Base-by-base conservation (phyloP, 1,139 yeast genomes). In the Saccharomyces hybrid region DNA sequence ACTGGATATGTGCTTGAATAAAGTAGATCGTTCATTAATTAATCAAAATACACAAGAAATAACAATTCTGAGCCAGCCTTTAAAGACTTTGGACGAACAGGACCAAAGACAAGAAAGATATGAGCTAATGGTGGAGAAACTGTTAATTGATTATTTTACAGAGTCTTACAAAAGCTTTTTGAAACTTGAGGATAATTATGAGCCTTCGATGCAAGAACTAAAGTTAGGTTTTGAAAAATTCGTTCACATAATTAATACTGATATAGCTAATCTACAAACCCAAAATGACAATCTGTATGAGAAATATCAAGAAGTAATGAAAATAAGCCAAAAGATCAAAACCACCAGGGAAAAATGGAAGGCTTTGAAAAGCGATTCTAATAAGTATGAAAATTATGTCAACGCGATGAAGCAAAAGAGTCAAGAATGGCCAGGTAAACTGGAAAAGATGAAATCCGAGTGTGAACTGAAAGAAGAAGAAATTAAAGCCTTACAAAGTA, bases 331-430 rank as follows among this genome's bases (percentile, higher is more conserved):
- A 50, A 73, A 67, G 59, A 72, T 75, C 60, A 75, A 72, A 16
- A 64, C 72, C 16, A 76, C 84, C 23, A 80, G 80, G 58, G 76
- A 78, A 61, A 84, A 85, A 65, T 75, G 83, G 6, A 75, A 73
- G 55, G 89, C 89, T 0, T 72, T 90, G 55, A 86, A 85, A 61
- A 81, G 82, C 56, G 97, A 90, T 70, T 74, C 85, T 48, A 73
- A 75, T 49, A 86, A 86, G 66, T 86, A 88, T 65, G 78, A 81
- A 62, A 85, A 82, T 20, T 88, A 86, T 64, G 83, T 87, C 51
- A 83, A 82, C 50, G 76, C 82, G 9, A 83, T 87, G 80, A 82
- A 84, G 59, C 73, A 76, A 34, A 76, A 88, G 55, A 85, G 84
- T 62, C 64, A 71, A 5, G 84, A 83, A 65, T 86, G 95, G 95